Conservation (phyloP, 352 stramenopile species). For the Peronospora farinosa region DNA sequence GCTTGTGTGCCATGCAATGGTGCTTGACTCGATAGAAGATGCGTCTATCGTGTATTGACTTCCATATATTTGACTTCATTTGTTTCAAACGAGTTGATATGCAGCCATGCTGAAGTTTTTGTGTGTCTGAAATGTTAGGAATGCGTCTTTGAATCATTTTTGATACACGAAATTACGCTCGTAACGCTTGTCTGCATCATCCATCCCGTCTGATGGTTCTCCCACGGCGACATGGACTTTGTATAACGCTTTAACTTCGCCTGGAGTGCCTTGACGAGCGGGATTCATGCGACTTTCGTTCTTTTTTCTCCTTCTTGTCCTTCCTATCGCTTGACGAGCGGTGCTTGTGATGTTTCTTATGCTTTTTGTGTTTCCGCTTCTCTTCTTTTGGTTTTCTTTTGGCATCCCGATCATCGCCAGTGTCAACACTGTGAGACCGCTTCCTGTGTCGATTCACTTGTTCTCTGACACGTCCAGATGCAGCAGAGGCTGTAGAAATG, state of each 20-base stretch:
- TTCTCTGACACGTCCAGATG: neutral
- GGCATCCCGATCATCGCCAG: constrained; percentile 1
- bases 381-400: constrained; percentile 22
- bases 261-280: constrained; percentile 23
- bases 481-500: neutral
- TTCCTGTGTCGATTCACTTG: constrained; percentile 10
- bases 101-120: neutral
- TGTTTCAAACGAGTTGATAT: neutral
- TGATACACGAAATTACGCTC: constrained; percentile 6
- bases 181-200: neutral
- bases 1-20: constrained; percentile 15
- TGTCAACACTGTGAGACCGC: constrained; percentile 7
- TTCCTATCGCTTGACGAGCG: constrained; percentile 24
- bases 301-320: constrained; percentile 23
- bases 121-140: neutral
- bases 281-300: constrained; percentile 28
- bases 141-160: neutral
- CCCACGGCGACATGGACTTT: constrained; percentile 11
- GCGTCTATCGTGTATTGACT: constrained; percentile 25
- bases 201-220: constrained; percentile 13
- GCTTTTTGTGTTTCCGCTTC: constrained; percentile 29
- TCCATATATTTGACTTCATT: neutral
- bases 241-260: constrained; percentile 20
- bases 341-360: constrained; percentile 34
- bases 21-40: constrained; percentile 25